Evolutionary conservation across 495 filamentous ascomycete species (phyloP).

Genomic region (Aspergillus diversus): DNA sequence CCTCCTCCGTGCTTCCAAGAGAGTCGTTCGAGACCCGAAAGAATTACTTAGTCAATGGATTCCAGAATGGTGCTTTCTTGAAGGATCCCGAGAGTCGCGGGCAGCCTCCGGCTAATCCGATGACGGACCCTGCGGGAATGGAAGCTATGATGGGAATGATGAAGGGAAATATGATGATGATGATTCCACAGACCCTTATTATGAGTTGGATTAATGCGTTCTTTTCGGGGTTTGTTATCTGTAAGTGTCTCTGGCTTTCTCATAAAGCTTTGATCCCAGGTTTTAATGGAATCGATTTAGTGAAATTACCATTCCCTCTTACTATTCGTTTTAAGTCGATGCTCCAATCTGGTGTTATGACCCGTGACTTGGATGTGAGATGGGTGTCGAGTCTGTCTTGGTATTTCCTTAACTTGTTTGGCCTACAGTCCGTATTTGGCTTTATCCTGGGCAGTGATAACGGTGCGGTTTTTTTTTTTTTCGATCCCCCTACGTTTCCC

Average conservation of each 20-base stretch:
- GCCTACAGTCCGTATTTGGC: conserved; percentile 95
- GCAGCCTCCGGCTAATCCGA: conserved; percentile 88
- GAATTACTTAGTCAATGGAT: conserved; percentile 76
- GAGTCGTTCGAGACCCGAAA: conserved; percentile 79
- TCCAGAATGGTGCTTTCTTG: conserved; percentile 81
- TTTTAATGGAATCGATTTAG: conserved; percentile 48
- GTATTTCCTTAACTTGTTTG: conserved; percentile 98
- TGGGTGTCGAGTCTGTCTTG: conserved; percentile 98
- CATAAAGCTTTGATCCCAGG: background rate
- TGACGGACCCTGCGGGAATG: conserved; percentile 97
- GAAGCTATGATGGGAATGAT: conserved; percentile 99
- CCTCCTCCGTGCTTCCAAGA: conserved; percentile 66
- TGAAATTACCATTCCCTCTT: conserved; percentile 97
- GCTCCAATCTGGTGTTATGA: conserved; percentile 95
- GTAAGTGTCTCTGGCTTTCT: conserved; percentile 53
- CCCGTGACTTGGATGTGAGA: conserved; percentile 91
- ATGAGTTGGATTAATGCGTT: conserved; percentile 99
- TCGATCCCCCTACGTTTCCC: background rate
- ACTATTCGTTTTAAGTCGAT: conserved; percentile 99
- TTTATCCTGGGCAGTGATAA: conserved; percentile 96
- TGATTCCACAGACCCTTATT: conserved; percentile 96
- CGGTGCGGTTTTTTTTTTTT: conserved; percentile 58
- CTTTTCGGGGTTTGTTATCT: conserved; percentile 96
- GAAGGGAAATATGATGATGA: conserved; percentile 99
- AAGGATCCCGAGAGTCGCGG: conserved; percentile 86